Conservation (phyloP, 352 stramenopile species). For the Thalassiosira hispida region DNA sequence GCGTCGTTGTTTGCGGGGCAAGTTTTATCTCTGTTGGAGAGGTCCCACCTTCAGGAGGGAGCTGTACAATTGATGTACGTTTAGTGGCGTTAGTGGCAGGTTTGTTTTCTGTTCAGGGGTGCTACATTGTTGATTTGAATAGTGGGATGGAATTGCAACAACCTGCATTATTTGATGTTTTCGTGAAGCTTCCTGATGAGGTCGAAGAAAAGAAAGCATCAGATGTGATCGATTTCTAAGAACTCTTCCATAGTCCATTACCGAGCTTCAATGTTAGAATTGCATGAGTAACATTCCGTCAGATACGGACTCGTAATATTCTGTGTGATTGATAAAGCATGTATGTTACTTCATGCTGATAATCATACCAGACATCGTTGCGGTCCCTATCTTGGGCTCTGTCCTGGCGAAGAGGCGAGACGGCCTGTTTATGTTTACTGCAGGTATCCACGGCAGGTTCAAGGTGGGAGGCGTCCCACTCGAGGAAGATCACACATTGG, state of each 20-base stretch:
- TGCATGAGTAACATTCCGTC: too few species aligned
- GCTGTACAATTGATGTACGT: slow-evolving; percentile 51
- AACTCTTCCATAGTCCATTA: background rate
- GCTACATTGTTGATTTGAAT: slow-evolving; percentile 73
- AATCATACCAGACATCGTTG: too few species aligned
- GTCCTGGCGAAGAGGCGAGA: too few species aligned
- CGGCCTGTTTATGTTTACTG: too few species aligned
- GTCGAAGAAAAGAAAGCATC: slow-evolving; percentile 44
- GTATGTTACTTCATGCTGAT: too few species aligned
- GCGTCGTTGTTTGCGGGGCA: slow-evolving; percentile 70
- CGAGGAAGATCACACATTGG: too few species aligned
- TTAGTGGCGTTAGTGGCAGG: slow-evolving; percentile 68
- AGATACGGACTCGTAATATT: too few species aligned
- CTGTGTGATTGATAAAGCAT: too few species aligned
- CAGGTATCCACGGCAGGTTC: too few species aligned
- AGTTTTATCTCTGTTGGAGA: slow-evolving; percentile 74
- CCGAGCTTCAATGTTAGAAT: too few species aligned
- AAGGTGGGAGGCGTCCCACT: too few species aligned
- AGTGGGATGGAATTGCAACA: slow-evolving; percentile 69
- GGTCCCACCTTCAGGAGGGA: slow-evolving; percentile 65
- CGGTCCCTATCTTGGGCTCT: too few species aligned
- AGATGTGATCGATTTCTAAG: slow-evolving; percentile 15
- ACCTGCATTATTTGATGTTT: slow-evolving; percentile 74
- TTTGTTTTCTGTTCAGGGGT: slow-evolving; percentile 69
- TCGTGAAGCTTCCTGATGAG: slow-evolving; percentile 55